These are phyloP conservation scores for Annulohypoxylon bovei DNA, from an alignment of 495 filamentous ascomycete genomes.

Conservation along the genomic window DNA sequence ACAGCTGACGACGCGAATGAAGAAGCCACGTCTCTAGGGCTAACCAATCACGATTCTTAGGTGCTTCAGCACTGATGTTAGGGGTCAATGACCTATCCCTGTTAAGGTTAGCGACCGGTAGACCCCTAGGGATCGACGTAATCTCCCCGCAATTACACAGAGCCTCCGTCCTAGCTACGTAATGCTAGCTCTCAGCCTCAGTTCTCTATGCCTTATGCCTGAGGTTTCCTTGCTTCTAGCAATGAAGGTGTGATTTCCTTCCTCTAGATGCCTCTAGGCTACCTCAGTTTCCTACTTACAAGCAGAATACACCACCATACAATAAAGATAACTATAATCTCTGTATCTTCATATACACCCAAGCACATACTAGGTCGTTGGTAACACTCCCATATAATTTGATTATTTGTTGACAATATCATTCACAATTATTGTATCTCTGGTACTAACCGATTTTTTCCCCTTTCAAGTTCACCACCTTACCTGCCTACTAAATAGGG, in stretches of 20 bases:
- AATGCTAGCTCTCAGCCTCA: conserved; percentile 8
- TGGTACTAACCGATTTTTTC: too few species aligned
- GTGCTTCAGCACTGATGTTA: conserved; percentile 15
- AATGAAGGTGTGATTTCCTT: background rate
- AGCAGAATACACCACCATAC: too few species aligned
- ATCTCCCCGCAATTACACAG: conserved; percentile 9
- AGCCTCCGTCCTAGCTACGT: background rate
- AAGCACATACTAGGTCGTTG: too few species aligned
- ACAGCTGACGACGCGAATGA: conserved; percentile 12
- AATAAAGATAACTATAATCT: too few species aligned
- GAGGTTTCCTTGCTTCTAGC: background rate
- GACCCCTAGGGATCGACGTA: conserved; percentile 23
- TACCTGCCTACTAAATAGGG: too few species aligned
- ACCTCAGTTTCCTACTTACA: too few species aligned
- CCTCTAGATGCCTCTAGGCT: too few species aligned
- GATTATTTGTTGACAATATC: too few species aligned
- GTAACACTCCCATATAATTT: too few species aligned
- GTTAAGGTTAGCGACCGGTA: background rate
- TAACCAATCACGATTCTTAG: conserved; percentile 20
- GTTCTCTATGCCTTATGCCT: background rate
- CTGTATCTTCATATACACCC: too few species aligned
- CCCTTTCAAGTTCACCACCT: too few species aligned
- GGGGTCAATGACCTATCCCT: background rate
- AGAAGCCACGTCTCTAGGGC: conserved; percentile 42
- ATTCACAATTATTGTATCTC: too few species aligned